Conservation (phyloP, 345 rosid genomes). For the Brassica juncea region DNA sequence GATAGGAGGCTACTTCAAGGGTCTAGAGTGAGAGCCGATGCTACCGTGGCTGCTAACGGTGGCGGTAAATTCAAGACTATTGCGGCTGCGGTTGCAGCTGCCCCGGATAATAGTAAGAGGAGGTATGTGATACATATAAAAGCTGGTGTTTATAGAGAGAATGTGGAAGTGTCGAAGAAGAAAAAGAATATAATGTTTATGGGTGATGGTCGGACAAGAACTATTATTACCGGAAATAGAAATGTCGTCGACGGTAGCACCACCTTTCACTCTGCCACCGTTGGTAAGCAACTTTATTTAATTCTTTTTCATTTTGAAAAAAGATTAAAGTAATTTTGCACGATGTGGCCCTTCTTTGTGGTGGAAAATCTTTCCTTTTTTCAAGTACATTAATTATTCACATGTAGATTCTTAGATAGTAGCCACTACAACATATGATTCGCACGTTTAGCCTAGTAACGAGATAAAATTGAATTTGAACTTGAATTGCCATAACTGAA, state of each 20-base stretch:
- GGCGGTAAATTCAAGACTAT: slow-evolving; percentile 68
- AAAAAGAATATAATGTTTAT: slow-evolving; percentile 71
- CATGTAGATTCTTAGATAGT: slow-evolving; percentile 25
- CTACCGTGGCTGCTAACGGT: slow-evolving; percentile 84
- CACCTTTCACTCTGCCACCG: slow-evolving; percentile 85
- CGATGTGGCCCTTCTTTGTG: slow-evolving; percentile 17
- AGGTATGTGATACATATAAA: slow-evolving; percentile 72
- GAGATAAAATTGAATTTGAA: background rate
- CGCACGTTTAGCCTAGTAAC: slow-evolving; percentile 14
- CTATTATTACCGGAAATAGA: slow-evolving; percentile 73
- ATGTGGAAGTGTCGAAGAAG: slow-evolving; percentile 66
- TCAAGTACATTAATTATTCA: slow-evolving; percentile 19
- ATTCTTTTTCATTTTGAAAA: background rate
- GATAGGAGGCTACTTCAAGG: slow-evolving; percentile 76
- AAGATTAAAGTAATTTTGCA: background rate
- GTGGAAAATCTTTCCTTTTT: slow-evolving; percentile 18
- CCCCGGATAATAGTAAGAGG: slow-evolving; percentile 60
- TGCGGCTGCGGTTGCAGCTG: slow-evolving; percentile 67
- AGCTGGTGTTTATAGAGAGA: slow-evolving; percentile 80
- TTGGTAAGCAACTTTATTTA: slow-evolving; percentile 53
- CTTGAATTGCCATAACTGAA: slow-evolving; percentile 17
- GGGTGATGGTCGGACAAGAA: slow-evolving; percentile 73
- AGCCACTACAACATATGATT: background rate
- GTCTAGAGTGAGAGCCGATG: slow-evolving; percentile 53
- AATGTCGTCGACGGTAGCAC: slow-evolving; percentile 90